Conservation (phyloP, 306 rosid genomes). For the Castanea sativa region DNA sequence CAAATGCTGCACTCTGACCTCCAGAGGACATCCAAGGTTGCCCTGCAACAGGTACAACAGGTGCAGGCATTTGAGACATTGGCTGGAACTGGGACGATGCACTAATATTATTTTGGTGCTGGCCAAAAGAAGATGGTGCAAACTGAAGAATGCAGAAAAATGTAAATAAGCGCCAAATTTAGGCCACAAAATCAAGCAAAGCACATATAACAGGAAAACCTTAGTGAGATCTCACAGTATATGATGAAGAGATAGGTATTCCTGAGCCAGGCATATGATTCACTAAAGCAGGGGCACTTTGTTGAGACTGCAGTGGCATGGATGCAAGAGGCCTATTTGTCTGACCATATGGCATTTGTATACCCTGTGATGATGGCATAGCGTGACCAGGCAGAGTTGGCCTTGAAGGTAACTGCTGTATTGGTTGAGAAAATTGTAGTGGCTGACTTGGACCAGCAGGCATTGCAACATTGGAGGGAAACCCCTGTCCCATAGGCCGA, state of each 20-base stretch:
- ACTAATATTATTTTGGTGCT: slow-evolving; percentile 64
- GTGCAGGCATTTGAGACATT: slow-evolving; percentile 71
- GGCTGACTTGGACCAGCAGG: slow-evolving; percentile 68
- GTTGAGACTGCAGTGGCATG: slow-evolving; percentile 68
- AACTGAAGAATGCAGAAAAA: slow-evolving; percentile 43
- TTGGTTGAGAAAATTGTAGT: slow-evolving; percentile 74
- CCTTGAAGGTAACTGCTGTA: slow-evolving; percentile 75
- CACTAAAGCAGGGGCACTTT: slow-evolving; percentile 50
- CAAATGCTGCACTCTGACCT: slow-evolving; percentile 51
- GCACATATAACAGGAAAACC: neutral
- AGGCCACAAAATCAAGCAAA: slow-evolving; percentile 11
- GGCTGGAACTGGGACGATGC: slow-evolving; percentile 62
- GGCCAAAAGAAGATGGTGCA: slow-evolving; percentile 56
- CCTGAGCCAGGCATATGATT: slow-evolving; percentile 84
- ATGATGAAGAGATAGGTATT: slow-evolving; percentile 64
- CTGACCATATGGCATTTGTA: slow-evolving; percentile 70
- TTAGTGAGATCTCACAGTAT: slow-evolving; percentile 48
- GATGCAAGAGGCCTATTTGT: slow-evolving; percentile 66
- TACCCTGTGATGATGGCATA: slow-evolving; percentile 59
- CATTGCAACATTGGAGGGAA: slow-evolving; percentile 64
- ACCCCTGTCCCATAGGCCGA: slow-evolving; percentile 68
- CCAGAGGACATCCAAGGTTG: slow-evolving; percentile 82
- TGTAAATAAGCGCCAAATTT: slow-evolving; percentile 7
- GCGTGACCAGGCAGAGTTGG: slow-evolving; percentile 69
- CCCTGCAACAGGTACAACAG: slow-evolving; percentile 42